These are phyloP conservation scores for Nicotiana otophora DNA, from an alignment of 257 asterid species.

Conservation along the genomic window DNA sequence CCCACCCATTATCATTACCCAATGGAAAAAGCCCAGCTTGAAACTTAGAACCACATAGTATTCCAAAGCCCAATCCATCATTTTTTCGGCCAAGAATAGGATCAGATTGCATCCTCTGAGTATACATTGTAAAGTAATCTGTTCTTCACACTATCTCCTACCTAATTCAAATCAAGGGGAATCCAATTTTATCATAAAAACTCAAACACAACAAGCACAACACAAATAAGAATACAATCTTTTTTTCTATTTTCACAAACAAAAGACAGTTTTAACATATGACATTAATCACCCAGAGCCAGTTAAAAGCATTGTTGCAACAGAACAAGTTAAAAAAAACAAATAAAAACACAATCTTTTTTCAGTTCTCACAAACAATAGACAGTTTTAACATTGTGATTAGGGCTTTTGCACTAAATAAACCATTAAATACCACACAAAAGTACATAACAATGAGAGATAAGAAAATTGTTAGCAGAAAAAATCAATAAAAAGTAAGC, in stretches of 20 bases:
- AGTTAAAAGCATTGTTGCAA: too few species aligned
- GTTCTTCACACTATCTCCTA: conserved; percentile 18
- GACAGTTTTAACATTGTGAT: not conserved
- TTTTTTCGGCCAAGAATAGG: conserved; percentile 33
- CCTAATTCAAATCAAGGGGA: conserved; percentile 12
- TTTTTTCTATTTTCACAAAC: not conserved
- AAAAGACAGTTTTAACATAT: not conserved
- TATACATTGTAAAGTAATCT: conserved; percentile 33
- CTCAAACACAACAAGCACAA: not conserved
- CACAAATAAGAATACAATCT: not conserved
- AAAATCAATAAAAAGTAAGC: not conserved
- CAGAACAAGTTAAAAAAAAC: too few species aligned
- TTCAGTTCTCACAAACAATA: not conserved
- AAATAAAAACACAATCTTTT: not conserved
- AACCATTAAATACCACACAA: not conserved
- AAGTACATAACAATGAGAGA: not conserved
- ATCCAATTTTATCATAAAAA: not conserved
- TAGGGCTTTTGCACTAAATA: not conserved
- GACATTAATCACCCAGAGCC: too few species aligned
- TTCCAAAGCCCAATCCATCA: conserved; percentile 30
- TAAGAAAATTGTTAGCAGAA: not conserved
- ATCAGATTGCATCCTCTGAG: conserved; percentile 38
- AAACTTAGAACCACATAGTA: conserved; percentile 52
- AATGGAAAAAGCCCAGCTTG: conserved; percentile 65
- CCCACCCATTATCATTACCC: conserved; percentile 26